phyloP scores from a whole-genome alignment of 345 rosid genomes.

The Clausena lansium region DNA sequence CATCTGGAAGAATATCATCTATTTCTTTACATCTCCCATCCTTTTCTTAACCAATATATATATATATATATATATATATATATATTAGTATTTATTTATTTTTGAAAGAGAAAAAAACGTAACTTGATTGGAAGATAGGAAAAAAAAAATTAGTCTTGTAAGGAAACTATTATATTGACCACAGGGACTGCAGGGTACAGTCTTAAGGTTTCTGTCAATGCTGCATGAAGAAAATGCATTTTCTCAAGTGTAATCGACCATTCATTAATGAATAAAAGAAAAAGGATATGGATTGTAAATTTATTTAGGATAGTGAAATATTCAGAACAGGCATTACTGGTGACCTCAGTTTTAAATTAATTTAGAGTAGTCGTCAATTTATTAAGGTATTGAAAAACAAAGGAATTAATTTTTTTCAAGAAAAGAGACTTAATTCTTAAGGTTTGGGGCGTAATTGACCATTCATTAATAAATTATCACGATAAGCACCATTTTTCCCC shows the following conservation, averaged over 20 bases:
- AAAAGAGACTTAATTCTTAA: too few species aligned
- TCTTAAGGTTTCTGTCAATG: constrained; percentile 74
- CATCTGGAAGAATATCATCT: constrained; percentile 76
- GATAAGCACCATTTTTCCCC: too few species aligned
- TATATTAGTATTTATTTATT: background rate
- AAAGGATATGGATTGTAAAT: too few species aligned
- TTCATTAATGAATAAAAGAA: too few species aligned
- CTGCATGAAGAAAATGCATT: constrained; percentile 81
- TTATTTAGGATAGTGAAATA: too few species aligned
- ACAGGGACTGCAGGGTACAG: constrained; percentile 64
- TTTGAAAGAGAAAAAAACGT: too few species aligned
- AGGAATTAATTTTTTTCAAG: background rate
- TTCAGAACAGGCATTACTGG: too few species aligned
- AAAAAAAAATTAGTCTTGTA: background rate
- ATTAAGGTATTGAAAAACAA: background rate
- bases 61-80: too few species aligned
- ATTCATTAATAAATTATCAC: too few species aligned
- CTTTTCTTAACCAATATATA: constrained; percentile 22
- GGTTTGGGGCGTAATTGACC: background rate
- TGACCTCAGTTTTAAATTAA: constrained; percentile 8
- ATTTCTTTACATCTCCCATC: constrained; percentile 55
- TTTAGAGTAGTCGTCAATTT: too few species aligned
- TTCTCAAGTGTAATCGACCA: constrained; percentile 45
- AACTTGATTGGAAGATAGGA: background rate
- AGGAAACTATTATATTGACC: constrained; percentile 33